Base-by-base conservation (phyloP, 108 stramenopile species). In the Nitzschia sp. region DNA sequence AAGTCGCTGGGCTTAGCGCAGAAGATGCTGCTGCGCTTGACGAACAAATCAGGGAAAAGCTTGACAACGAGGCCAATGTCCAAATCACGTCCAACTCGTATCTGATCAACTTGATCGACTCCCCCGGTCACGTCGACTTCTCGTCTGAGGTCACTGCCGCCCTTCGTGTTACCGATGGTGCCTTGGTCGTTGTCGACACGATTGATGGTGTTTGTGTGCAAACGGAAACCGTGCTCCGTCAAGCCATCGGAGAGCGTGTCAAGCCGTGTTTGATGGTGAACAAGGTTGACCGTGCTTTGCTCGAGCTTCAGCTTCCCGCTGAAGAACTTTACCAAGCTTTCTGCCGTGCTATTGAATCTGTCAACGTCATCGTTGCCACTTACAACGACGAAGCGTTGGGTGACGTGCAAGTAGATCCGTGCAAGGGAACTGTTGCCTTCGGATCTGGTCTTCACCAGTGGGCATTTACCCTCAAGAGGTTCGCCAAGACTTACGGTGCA, bases 51-150 rank as follows among this genome's bases (percentile, higher is more conserved):
- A 76, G 70, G 45, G 89, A 82, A 9, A 86, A 84, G 73, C 72
- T 71, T 55, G 88, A 87, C 64, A 76, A 59, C 17, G 88, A 94
- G 38, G 69, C 79, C 30, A 95, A 92, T 63, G 94, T 97, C 35
- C 85, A 92, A 66, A 98, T 98, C 74, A 87, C 82, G 9, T 92
- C 95, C 75, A 98, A 98, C 59, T 98, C 95, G 1, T 99, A 94
- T 85, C 81, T 99, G 48, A 99, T 99, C 88, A 99, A 99, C 91
- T 83, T 99, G 57, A 99, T 99, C 78, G 99, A 99, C 81, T 98
- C 97, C 15, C 99, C 99, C 25, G 99, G 99, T 85, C 99, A 99
- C 97, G 99, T 99, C 81, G 99, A 99, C 82, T 99, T 99, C 85
- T 97, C 96, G 15, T 98, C 97, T 26, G 99, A 99, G 86, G 99